A percentile compares a stretch with the other conserved stretches of the same genome.
Evolutionary conservation across 257 asterid genomes (phyloP).

Genomic region (Linderniella brevidens): DNA sequence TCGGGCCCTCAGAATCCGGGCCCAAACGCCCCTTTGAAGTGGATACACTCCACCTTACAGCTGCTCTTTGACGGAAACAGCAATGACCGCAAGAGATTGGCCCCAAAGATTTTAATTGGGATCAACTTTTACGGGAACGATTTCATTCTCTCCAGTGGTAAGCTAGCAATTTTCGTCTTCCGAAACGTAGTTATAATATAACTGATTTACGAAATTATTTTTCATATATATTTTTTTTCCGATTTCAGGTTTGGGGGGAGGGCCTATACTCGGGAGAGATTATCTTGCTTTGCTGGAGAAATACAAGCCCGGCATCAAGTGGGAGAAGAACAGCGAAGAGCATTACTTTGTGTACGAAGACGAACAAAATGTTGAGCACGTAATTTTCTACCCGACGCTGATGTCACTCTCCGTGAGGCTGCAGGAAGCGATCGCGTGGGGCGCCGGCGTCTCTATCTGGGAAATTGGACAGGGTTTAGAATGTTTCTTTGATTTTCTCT

Average conservation of each 20-base stretch:
- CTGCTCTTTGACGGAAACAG: conserved; percentile 33
- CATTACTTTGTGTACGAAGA: conserved; percentile 77
- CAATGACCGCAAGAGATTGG: conserved; percentile 17
- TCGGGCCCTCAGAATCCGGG: conserved; percentile 93
- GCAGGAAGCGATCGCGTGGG: conserved; percentile 67
- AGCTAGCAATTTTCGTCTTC: conserved; percentile 1
- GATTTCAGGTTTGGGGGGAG: conserved; percentile 72
- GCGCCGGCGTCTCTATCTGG: conserved; percentile 86
- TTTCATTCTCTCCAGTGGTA: conserved; percentile 73
- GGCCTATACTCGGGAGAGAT: conserved; percentile 63
- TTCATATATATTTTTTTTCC: not conserved
- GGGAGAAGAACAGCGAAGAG: conserved; percentile 87
- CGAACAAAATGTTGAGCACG: conserved; percentile 40
- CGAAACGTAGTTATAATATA: not conserved
- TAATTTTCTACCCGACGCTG: conserved; percentile 67
- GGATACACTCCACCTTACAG: conserved; percentile 55
- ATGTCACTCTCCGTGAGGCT: conserved; percentile 58
- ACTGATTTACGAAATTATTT: not conserved
- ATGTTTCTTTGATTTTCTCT: conserved; percentile 42
- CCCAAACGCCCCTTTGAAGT: conserved; percentile 87
- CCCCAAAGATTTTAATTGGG: conserved; percentile 56
- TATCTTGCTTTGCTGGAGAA: conserved; percentile 61
- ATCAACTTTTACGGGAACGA: conserved; percentile 86
- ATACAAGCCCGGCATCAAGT: conserved; percentile 56
- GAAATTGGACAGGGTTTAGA: conserved; percentile 94